Evolutionary conservation across 2,329 filamentous ascomycete genomes (phyloP).

Genomic region (Apiospora marii): DNA sequence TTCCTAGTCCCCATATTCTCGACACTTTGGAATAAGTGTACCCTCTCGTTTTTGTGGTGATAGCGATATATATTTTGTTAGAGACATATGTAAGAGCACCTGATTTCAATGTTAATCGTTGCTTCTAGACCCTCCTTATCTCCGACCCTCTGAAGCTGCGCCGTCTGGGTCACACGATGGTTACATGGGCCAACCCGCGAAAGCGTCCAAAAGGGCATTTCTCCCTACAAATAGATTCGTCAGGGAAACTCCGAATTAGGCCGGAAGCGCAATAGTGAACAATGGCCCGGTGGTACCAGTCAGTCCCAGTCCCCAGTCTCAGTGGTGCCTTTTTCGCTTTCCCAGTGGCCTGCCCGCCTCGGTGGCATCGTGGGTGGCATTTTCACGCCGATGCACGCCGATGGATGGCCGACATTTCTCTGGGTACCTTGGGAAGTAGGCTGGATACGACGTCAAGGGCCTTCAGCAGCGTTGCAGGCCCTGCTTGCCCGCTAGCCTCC

Average conservation of each 20-base stretch:
- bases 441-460: slow-evolving; percentile 5
- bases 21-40: not conserved
- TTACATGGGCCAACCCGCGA: not conserved
- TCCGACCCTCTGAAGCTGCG: not conserved
- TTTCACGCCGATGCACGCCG: slow-evolving; percentile 9
- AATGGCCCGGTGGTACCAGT: not conserved
- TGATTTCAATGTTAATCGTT: too few species aligned
- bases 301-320: not conserved
- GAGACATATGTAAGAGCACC: not conserved
- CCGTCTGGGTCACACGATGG: slow-evolving; percentile 6
- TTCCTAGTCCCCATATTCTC: not conserved
- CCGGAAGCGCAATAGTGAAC: not conserved
- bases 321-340: not conserved
- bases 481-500: not conserved
- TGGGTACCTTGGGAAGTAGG: not conserved
- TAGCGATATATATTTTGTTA: not conserved
- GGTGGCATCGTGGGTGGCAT: not conserved
- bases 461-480: not conserved
- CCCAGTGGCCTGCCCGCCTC: not conserved
- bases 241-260: slow-evolving; percentile 14
- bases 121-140: slow-evolving; percentile 10
- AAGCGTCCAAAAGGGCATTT: not conserved
- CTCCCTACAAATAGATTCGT: slow-evolving; percentile 15
- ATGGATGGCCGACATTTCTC: slow-evolving; percentile 8
- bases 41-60: not conserved